Percentiles rank a stretch among this genome's conserved stretches.
phyloP scores from a whole-genome alignment of 129 eudicot species.

The Pittosporum tobira region DNA sequence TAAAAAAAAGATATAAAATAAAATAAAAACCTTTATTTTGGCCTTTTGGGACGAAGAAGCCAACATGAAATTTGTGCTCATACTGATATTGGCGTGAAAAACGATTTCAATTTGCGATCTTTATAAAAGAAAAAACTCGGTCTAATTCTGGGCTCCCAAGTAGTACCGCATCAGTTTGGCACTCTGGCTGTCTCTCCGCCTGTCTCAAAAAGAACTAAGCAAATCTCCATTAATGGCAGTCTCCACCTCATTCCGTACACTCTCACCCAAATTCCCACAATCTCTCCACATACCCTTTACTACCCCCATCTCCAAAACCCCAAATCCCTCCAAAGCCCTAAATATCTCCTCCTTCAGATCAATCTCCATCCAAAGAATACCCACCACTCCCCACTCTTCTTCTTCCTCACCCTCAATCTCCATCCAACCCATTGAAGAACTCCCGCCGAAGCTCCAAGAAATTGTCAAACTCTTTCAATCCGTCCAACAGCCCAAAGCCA shows the following conservation, averaged over 20 bases:
- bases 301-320: slow-evolving; percentile 32
- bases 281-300: slow-evolving; percentile 20
- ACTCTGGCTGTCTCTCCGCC: too few relatives aligned
- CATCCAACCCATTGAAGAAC: slow-evolving; percentile 48
- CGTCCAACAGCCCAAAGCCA: slow-evolving; percentile 64
- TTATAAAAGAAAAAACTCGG: too few relatives aligned
- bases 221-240: too few relatives aligned
- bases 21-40: too few relatives aligned
- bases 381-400: slow-evolving; percentile 32
- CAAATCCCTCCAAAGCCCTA: slow-evolving; percentile 13
- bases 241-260: slow-evolving; percentile 33
- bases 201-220: too few relatives aligned
- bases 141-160: too few relatives aligned
- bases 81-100: too few relatives aligned
- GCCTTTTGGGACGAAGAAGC: too few relatives aligned
- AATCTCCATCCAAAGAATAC: slow-evolving; percentile 40
- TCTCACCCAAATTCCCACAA: slow-evolving; percentile 36
- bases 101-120: too few relatives aligned
- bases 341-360: slow-evolving; percentile 27
- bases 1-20: too few relatives aligned
- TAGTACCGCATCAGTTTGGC: too few relatives aligned
- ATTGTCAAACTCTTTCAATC: slow-evolving; percentile 63
- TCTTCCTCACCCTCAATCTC: slow-evolving; percentile 23
- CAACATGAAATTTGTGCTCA: too few relatives aligned
- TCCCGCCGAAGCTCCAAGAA: slow-evolving; percentile 80